These are phyloP conservation scores for Blastobotrys attinorum DNA, from an alignment of 805 yeast species.

Conservation along the genomic window DNA sequence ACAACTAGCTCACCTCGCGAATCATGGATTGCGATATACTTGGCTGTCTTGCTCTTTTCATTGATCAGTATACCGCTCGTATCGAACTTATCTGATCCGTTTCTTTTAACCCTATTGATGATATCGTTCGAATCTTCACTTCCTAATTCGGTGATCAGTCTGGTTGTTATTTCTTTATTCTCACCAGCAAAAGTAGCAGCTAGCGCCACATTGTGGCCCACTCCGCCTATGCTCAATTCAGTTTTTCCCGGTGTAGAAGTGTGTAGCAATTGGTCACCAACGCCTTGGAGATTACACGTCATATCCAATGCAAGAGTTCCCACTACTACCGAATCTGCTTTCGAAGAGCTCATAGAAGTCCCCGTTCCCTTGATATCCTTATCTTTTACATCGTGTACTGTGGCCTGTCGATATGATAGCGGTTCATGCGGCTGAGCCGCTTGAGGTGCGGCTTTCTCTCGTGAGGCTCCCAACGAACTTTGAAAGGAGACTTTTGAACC, in stretches of 20 bases:
- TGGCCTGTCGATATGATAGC: background rate
- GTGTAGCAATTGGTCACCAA: constrained; percentile 18
- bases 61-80: constrained; percentile 35
- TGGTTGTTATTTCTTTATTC: constrained; percentile 20
- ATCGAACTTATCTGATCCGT: constrained; percentile 24
- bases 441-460: background rate
- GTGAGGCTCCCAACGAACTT: too few relatives aligned
- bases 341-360: background rate
- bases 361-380: background rate
- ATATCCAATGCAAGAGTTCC: constrained; percentile 78
- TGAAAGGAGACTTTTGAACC: too few relatives aligned
- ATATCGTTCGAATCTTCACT: constrained; percentile 11
- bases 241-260: constrained; percentile 73
- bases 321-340: constrained; percentile 38
- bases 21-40: constrained; percentile 65
- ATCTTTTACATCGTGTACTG: constrained; percentile 1
- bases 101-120: constrained; percentile 12
- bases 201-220: constrained; percentile 69
- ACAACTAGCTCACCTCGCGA: constrained; percentile 53
- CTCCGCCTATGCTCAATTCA: constrained; percentile 65
- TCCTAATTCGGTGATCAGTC: constrained; percentile 55
- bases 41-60: constrained; percentile 43
- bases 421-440: background rate
- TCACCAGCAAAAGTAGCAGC: constrained; percentile 41
- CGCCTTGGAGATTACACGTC: constrained; percentile 40